Percentiles rank a stretch among this genome's conserved stretches.
These are phyloP conservation scores for Xylaria sp. DNA, from an alignment of 2,329 filamentous ascomycete species.

Conservation along the genomic window DNA sequence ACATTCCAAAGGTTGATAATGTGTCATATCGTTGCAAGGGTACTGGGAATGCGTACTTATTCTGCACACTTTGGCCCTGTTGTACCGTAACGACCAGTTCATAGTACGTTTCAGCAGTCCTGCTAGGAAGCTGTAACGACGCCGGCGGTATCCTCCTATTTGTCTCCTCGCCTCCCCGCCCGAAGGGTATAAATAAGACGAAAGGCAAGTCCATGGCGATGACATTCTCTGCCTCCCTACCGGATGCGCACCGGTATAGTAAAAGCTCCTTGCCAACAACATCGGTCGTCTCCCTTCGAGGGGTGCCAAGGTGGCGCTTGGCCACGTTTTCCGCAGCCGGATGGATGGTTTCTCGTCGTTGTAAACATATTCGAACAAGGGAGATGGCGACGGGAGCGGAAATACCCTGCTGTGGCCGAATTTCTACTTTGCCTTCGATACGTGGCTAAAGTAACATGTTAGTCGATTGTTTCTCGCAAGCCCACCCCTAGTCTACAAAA, in stretches of 20 bases:
- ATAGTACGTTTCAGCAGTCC: slow-evolving; percentile 97
- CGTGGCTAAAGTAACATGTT: slow-evolving; percentile 72
- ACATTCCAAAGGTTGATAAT: slow-evolving; percentile 98
- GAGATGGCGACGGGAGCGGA: slow-evolving; percentile 92
- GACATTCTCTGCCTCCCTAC: slow-evolving; percentile 86
- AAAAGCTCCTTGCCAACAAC: slow-evolving; percentile 96
- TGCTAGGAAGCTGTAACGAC: slow-evolving; percentile 87
- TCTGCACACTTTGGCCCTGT: slow-evolving; percentile 86
- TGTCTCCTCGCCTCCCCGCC: slow-evolving; percentile 88
- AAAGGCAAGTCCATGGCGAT: slow-evolving; percentile 98
- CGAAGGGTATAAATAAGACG: slow-evolving; percentile 96
- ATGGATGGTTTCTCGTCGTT: slow-evolving; percentile 95
- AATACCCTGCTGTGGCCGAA: slow-evolving; percentile 84
- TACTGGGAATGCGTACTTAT: slow-evolving; percentile 90
- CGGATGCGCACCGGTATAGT: slow-evolving; percentile 85
- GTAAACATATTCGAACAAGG: slow-evolving; percentile 91
- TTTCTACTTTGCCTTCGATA: slow-evolving; percentile 97
- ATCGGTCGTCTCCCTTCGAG: slow-evolving; percentile 89
- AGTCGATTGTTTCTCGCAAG: slow-evolving; percentile 10
- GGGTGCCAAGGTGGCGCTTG: slow-evolving; percentile 89
- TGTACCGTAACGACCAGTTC: slow-evolving; percentile 96
- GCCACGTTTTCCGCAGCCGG: slow-evolving; percentile 94
- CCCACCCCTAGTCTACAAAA: background rate
- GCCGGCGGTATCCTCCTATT: slow-evolving; percentile 91
- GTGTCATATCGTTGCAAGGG: slow-evolving; percentile 95